Conservation (phyloP, 1,284 basidiomycete species). For the Pseudozyma thailandica region DNA sequence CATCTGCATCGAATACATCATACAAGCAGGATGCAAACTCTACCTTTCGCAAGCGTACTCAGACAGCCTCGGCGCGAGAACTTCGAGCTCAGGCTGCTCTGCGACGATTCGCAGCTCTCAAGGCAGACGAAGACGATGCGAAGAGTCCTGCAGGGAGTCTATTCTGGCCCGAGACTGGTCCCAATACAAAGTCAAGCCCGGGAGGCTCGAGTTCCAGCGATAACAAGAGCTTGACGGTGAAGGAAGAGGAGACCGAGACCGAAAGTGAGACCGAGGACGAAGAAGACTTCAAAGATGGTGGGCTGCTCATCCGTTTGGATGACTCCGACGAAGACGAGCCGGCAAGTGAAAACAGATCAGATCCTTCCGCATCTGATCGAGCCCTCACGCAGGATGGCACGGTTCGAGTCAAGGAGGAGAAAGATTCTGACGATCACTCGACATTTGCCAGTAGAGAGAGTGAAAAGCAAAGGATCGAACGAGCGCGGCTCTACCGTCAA, state of each 20-base stretch:
- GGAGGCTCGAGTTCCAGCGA: constrained; percentile 1
- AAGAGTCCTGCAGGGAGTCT: neutral
- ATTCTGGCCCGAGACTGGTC: constrained; percentile 10
- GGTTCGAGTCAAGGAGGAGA: constrained; percentile 18
- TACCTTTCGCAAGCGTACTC: constrained; percentile 53
- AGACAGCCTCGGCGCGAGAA: constrained; percentile 37
- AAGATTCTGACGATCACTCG: constrained; percentile 10
- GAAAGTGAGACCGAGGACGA: constrained; percentile 38
- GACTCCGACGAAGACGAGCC: constrained; percentile 23
- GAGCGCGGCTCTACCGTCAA: constrained; percentile 35
- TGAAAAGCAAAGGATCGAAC: constrained; percentile 30
- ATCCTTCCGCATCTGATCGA: neutral
- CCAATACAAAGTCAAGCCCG: neutral
- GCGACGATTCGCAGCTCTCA: constrained; percentile 19
- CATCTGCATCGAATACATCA: constrained; percentile 22
- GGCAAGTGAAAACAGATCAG: neutral
- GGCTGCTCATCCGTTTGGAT: constrained; percentile 25
- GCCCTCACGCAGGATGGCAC: neutral
- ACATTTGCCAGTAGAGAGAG: constrained; percentile 40
- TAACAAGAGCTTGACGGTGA: neutral
- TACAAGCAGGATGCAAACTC: constrained; percentile 58
- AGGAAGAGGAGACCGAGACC: constrained; percentile 13
- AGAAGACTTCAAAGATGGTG: constrained; percentile 17
- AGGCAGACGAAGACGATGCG: constrained; percentile 3
- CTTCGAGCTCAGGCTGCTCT: constrained; percentile 47